Evolutionary conservation across 129 eudicot genomes (phyloP), one percentile per base, ranked within the genome.

Genomic region (Tanacetum coccineum): DNA sequence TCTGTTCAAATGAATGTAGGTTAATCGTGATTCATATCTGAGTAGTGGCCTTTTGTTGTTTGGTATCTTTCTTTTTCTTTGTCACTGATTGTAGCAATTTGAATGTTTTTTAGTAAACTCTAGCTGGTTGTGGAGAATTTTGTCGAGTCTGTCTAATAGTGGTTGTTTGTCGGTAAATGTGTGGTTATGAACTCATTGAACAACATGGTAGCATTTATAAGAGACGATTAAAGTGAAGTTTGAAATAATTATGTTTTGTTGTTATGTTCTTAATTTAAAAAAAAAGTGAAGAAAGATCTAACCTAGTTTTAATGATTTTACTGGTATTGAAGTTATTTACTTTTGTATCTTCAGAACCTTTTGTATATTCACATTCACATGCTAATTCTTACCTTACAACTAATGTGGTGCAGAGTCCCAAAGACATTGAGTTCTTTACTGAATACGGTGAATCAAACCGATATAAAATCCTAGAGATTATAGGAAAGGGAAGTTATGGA

Each of bases 401-500:
- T 58, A 57, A 25, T 46, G 32, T 76, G 74, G 9, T 49, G 60
- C 95, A 90, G 97, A 84, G 68, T 66, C 79, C 91, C 2, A 65
- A 72, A 59, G 97, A 90, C 55, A 74, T 76, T 68, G 97, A 90
- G 26, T 90, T 87, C 72, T 90, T 90, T 70, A 84, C 97, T 9
- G 95, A 90, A 50, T 90, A 87, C 40, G 97, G 97, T 59, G 97
- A 90, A 76, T 88, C 89, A 28, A 90, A 72, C 67, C 76, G 91
- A 47, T 90, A 79, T 71, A 87, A 82, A 71, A 90, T 90, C 64
- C 79, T 64, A 67, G 97, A 90, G 71, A 83, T 90, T 44, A 78
- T 90, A 49, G 97, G 97, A 4, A 90, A 90, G 45, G 97, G 97
- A 21, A 90, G 97, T 82, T 90, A 90, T 81, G 97, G 97, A 64